Evolutionary conservation across 1,284 basidiomycete species (phyloP).

Genomic region (Tremellales sp.): DNA sequence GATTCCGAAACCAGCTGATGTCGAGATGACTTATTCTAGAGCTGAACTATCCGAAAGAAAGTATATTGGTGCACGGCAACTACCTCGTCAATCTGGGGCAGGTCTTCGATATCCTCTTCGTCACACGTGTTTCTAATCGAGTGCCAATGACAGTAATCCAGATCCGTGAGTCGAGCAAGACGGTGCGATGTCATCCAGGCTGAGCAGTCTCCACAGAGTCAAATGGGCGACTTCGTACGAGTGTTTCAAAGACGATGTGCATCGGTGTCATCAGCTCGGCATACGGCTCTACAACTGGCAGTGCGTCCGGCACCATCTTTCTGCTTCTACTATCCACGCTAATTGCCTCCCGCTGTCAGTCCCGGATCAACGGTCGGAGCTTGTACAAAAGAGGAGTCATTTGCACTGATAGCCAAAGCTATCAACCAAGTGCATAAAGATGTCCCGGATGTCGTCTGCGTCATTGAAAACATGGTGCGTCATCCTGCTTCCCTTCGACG

Average conservation of each 20-base stretch:
- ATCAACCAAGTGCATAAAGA: constrained; percentile 72
- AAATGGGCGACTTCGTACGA: constrained; percentile 73
- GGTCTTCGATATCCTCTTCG: background rate
- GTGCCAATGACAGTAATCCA: constrained; percentile 55
- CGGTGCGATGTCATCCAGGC: too few relatives aligned
- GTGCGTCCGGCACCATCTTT: constrained; percentile 51
- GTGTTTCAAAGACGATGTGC: constrained; percentile 80
- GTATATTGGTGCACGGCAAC: constrained; percentile 75
- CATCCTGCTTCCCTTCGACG: background rate
- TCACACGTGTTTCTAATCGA: background rate
- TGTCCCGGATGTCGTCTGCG: constrained; percentile 60
- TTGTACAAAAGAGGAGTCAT: constrained; percentile 60
- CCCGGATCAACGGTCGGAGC: constrained; percentile 75
- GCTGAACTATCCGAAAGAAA: constrained; percentile 58
- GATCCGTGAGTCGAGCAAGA: constrained; percentile 64
- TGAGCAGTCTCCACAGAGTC: constrained; percentile 48
- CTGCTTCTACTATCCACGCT: background rate
- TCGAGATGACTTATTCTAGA: constrained; percentile 15
- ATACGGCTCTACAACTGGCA: constrained; percentile 79
- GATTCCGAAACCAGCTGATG: background rate
- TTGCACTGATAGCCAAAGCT: constrained; percentile 64
- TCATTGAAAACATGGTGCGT: constrained; percentile 80
- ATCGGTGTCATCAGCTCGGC: constrained; percentile 71
- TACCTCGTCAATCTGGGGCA: constrained; percentile 76
- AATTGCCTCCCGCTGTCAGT: constrained; percentile 46